Percentiles rank a stretch among this genome's conserved stretches.
Conservation (phyloP, 768 basidiomycete species). For the Phaeotremella fagi region DNA sequence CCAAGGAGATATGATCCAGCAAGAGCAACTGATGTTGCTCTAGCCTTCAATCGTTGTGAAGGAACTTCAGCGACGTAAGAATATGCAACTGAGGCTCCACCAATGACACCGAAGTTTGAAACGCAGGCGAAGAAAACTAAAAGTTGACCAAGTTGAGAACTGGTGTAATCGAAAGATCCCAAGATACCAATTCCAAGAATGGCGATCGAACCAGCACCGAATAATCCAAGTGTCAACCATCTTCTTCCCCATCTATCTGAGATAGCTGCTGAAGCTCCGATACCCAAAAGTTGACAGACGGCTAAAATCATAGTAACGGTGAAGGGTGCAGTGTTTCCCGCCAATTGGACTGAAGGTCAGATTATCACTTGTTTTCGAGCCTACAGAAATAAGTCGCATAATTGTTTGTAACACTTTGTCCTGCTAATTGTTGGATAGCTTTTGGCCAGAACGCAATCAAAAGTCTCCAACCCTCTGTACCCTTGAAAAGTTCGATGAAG, state of each 20-base stretch:
- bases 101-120: slow-evolving; percentile 14
- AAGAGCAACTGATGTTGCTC: slow-evolving; percentile 1
- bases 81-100: slow-evolving; percentile 1
- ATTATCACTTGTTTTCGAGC: slow-evolving; percentile 4
- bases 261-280: slow-evolving; percentile 6
- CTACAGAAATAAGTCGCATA: slow-evolving; percentile 31
- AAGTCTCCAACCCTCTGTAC: slow-evolving; percentile 25
- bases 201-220: slow-evolving; percentile 1
- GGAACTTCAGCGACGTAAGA: slow-evolving; percentile 16
- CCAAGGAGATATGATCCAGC: background rate
- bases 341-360: slow-evolving; percentile 12
- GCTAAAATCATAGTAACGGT: slow-evolving; percentile 12
- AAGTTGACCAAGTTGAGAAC: slow-evolving; percentile 9
- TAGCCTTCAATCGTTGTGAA: slow-evolving; percentile 11
- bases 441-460: slow-evolving; percentile 30
- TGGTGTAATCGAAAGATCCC: slow-evolving; percentile 27
- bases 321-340: slow-evolving; percentile 12
- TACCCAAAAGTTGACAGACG: background rate
- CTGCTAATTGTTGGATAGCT: slow-evolving; percentile 27
- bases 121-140: slow-evolving; percentile 27
- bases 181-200: slow-evolving; percentile 17
- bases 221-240: slow-evolving; percentile 9
- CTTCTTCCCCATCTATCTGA: slow-evolving; percentile 20
- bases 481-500: slow-evolving; percentile 20
- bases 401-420: slow-evolving; percentile 14